Conservation (phyloP, 2,329 filamentous ascomycete genomes). For the Verticillium longisporum region DNA sequence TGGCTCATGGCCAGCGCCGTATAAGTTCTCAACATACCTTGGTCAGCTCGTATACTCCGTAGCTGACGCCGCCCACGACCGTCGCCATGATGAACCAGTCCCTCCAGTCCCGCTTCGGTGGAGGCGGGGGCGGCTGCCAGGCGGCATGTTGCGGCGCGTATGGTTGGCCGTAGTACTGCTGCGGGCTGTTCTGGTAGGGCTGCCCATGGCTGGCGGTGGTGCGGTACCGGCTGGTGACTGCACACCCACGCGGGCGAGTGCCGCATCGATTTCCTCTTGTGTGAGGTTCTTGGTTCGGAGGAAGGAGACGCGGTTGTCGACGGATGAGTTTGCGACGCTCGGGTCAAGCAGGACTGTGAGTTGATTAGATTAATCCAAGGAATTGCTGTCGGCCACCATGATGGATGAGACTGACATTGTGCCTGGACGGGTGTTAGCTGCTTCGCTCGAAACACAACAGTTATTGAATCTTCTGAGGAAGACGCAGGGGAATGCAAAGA, state of each 20-base stretch:
- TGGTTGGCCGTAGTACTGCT: slow-evolving; percentile 34
- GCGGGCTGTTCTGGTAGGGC: slow-evolving; percentile 36
- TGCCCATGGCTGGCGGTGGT: slow-evolving; percentile 31
- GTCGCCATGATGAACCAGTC: slow-evolving; percentile 99
- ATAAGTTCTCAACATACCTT: slow-evolving; percentile 66
- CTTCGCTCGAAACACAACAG: not conserved
- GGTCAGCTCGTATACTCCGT: slow-evolving; percentile 80
- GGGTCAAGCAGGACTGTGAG: slow-evolving; percentile 82
- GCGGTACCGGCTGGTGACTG: slow-evolving; percentile 34
- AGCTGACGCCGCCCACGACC: slow-evolving; percentile 80
- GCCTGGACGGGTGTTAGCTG: slow-evolving; percentile 19
- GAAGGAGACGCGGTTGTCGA: slow-evolving; percentile 90
- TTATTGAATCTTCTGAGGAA: not conserved
- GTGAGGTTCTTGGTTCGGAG: slow-evolving; percentile 95
- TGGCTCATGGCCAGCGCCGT: not conserved
- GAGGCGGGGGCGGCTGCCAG: slow-evolving; percentile 52
- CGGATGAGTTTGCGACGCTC: slow-evolving; percentile 78
- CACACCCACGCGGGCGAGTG: slow-evolving; percentile 69
- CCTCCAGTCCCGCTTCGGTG: slow-evolving; percentile 85
- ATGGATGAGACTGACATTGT: slow-evolving; percentile 29
- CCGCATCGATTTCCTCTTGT: slow-evolving; percentile 85
- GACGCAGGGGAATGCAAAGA: slow-evolving; percentile 8
- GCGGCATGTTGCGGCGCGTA: slow-evolving; percentile 44
- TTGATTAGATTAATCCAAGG: not conserved
- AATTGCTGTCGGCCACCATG: not conserved